Evolutionary conservation across 2,329 filamentous ascomycete genomes (phyloP), one percentile per base, ranked within the genome.

Genomic region (Anthostomella pinea): DNA sequence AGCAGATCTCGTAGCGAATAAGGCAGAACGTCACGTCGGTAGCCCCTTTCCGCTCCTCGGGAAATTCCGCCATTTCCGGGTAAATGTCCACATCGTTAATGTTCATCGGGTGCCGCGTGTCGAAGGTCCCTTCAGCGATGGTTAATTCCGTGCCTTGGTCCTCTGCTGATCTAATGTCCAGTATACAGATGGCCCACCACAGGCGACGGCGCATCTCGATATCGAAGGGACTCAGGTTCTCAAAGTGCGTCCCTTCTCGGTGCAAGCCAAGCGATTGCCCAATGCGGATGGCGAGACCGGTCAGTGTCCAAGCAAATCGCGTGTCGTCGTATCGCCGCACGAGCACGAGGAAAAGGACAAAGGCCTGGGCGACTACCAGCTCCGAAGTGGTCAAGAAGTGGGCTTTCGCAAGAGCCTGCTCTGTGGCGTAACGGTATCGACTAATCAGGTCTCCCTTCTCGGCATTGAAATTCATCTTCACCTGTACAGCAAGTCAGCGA

Each of bases 301-400:
- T 79, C 46, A 85, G 64, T 24, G 79, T 77, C 78, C 81, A 85
- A 5, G 77, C 69, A 3, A 79, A 77, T 4, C 69, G 53, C 32
- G 74, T 58, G 48, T 70, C 70, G 25, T 77, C 73, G 25, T 73
- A 66, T 8, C 68, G 66, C 11, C 73, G 69, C 7, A 75, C 67
- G 1, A 75, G 62, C 4, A 75, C 64, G 5, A 84, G 64, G 41
- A 79, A 83, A 0, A 84, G 62, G 2, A 73, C 61, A 34, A 83
- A 73, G 0, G 80, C 79, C 53, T 85, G 81, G 1, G 84, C 59
- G 0, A 81, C 70, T 6, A 73, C 65, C 1, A 83, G 41, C 27
- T 83, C 76, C 0, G 77, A 75, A 0, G 73, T 72, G 19, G 71
- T 73, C 18, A 85, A 62, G 20, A 84, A 82, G 26, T 75, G 71